Percentiles rank a stretch among this genome's conserved stretches.
These are phyloP conservation scores for Populus trichocarpa DNA, from an alignment of 441 rosid genomes.

Conservation along the genomic window DNA sequence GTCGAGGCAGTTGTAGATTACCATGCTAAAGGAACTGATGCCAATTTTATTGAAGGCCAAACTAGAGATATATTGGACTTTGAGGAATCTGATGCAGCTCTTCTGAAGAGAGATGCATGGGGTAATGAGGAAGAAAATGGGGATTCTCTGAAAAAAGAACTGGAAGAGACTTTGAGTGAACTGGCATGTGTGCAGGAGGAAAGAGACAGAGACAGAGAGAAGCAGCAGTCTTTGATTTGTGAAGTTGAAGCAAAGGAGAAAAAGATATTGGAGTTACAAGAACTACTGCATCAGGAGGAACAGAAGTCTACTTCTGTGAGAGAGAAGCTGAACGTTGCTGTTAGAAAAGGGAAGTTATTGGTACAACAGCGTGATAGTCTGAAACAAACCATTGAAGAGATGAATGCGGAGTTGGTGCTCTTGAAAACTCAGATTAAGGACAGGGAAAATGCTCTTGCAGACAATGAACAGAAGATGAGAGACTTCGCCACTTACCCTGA, in stretches of 20 bases:
- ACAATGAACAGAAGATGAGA: constrained; percentile 58
- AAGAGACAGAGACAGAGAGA: constrained; percentile 60
- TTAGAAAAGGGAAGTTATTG: constrained; percentile 95
- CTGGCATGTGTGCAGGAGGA: constrained; percentile 65
- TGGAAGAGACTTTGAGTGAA: constrained; percentile 63
- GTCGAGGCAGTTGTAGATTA: constrained; percentile 31
- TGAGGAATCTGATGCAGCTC: constrained; percentile 32
- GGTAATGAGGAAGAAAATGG: constrained; percentile 39
- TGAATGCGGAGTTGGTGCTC: constrained; percentile 57
- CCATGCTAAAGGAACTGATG: constrained; percentile 28
- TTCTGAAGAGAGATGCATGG: constrained; percentile 41
- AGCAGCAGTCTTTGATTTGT: constrained; percentile 54
- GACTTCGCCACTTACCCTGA: constrained; percentile 52
- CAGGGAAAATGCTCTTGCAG: constrained; percentile 50
- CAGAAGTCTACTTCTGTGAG: constrained; percentile 78
- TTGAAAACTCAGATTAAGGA: constrained; percentile 66
- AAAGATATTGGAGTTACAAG: constrained; percentile 64
- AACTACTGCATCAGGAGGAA: constrained; percentile 74
- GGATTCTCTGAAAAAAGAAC: constrained; percentile 57
- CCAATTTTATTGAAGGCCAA: constrained; percentile 27
- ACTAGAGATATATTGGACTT: constrained; percentile 14
- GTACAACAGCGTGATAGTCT: constrained; percentile 89
- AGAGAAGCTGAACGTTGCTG: constrained; percentile 94
- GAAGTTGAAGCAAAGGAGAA: constrained; percentile 63
- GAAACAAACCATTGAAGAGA: constrained; percentile 77